A percentile compares a stretch with the other conserved stretches of the same genome.
Conservation (phyloP, 495 filamentous ascomycete species). For the Hyaloscypha finlandica region DNA sequence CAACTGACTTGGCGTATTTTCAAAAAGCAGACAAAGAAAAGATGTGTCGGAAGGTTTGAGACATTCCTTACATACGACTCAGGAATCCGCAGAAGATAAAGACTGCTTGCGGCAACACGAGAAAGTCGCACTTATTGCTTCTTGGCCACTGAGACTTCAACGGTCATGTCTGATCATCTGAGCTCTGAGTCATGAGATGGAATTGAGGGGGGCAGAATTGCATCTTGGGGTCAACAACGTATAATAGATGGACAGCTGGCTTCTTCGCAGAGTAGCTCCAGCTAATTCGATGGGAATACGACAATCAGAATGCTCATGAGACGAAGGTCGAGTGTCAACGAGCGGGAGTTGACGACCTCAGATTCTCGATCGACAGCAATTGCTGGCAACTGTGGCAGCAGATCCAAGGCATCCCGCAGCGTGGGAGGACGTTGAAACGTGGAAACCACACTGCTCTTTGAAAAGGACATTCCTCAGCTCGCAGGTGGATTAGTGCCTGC, state of each 20-base stretch:
- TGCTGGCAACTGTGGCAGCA: background rate
- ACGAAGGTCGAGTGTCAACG: background rate
- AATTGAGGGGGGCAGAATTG: background rate
- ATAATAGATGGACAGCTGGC: background rate
- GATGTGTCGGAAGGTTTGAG: conserved; percentile 3
- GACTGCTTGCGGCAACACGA: conserved; percentile 1
- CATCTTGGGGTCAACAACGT: background rate
- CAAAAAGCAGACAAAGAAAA: conserved; percentile 14
- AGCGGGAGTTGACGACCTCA: background rate
- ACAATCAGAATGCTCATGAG: background rate
- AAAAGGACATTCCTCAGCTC: conserved; percentile 16
- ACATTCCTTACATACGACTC: conserved; percentile 11
- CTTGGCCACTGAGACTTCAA: background rate
- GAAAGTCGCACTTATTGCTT: conserved; percentile 9
- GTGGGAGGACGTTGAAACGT: conserved; percentile 10
- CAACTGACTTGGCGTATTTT: background rate
- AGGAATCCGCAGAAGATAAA: conserved; percentile 7
- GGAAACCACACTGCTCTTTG: background rate
- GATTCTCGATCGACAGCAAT: too few species aligned
- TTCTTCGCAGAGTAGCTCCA: background rate
- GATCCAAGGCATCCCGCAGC: background rate
- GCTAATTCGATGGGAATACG: too few species aligned
- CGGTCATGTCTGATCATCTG: conserved; percentile 12
- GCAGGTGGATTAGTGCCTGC: background rate
- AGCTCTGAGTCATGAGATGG: conserved; percentile 14